Evolutionary conservation across 225 moss, liverwort and hornwort genomes (phyloP).

Genomic region (Bryum argenteum): DNA sequence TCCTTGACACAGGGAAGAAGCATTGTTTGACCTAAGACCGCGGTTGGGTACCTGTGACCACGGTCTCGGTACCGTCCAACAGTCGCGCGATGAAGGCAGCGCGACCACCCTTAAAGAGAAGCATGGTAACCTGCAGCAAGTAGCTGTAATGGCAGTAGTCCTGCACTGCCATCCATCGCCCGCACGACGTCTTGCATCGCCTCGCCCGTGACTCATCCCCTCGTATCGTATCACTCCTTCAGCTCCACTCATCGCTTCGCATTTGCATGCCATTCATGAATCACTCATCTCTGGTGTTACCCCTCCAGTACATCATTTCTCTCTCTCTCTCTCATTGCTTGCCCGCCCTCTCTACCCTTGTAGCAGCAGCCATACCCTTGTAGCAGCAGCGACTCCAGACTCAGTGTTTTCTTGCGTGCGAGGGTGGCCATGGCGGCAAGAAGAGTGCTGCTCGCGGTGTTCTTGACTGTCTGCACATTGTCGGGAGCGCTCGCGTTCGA

Average conservation of each 20-base stretch:
- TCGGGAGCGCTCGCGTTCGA: not conserved
- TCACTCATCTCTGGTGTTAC: not conserved
- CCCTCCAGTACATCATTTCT: not conserved
- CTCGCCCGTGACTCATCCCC: conserved; percentile 21
- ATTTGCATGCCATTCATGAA: conserved; percentile 16
- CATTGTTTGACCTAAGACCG: not conserved
- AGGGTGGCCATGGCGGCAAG: conserved; percentile 38
- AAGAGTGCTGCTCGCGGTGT: conserved; percentile 27
- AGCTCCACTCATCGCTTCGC: conserved; percentile 13
- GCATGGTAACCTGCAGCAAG: conserved; percentile 35
- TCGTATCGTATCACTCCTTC: not conserved
- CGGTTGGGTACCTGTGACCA: not conserved
- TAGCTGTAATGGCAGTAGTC: conserved; percentile 22
- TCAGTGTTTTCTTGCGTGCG: conserved; percentile 3
- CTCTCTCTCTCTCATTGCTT: not conserved
- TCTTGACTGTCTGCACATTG: conserved; percentile 18
- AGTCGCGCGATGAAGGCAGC: not conserved
- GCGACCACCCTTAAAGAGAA: conserved; percentile 23
- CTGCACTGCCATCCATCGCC: conserved; percentile 34
- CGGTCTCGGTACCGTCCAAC: not conserved
- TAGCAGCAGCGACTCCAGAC: not conserved
- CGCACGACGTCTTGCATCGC: conserved; percentile 20
- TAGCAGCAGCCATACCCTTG: not conserved
- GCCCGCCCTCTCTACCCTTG: not conserved
- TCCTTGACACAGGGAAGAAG: too few relatives aligned